Evolutionary conservation across 2,329 filamentous ascomycete genomes (phyloP).

Genomic region (Aspergillus novoparasiticus): DNA sequence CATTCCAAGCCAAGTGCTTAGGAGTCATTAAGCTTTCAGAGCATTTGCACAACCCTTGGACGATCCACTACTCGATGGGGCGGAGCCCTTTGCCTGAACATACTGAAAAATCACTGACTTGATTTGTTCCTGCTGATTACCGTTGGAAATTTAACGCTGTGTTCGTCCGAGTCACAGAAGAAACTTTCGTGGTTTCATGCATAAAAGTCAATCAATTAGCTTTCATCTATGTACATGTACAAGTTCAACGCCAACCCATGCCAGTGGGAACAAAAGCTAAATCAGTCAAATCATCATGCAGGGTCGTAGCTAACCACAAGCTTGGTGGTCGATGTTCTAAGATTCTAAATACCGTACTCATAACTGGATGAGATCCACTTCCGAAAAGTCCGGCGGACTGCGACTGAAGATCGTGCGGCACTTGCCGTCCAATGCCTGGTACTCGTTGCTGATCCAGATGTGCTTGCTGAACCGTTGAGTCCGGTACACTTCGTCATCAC

Average conservation of each 20-base stretch:
- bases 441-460: conserved; percentile 94
- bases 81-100: background rate
- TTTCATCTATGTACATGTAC: background rate
- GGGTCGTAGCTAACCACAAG: background rate
- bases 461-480: conserved; percentile 74
- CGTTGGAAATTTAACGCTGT: background rate
- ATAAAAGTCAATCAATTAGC: background rate
- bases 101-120: background rate
- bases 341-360: conserved; percentile 38
- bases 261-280: background rate
- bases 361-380: conserved; percentile 81
- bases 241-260: background rate
- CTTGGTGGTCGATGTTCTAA: background rate
- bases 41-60: no score
- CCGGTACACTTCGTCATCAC: conserved; percentile 83
- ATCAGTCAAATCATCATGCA: background rate
- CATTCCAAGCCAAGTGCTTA: background rate
- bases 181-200: background rate
- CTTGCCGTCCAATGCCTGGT: conserved; percentile 82
- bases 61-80: background rate
- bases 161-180: background rate
- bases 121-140: background rate
- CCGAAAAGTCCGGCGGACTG: conserved; percentile 86
- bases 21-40: no score
- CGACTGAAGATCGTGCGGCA: conserved; percentile 79